Evolutionary conservation across 106 monocot species (phyloP).

Genomic region (Platanthera zijinensis): DNA sequence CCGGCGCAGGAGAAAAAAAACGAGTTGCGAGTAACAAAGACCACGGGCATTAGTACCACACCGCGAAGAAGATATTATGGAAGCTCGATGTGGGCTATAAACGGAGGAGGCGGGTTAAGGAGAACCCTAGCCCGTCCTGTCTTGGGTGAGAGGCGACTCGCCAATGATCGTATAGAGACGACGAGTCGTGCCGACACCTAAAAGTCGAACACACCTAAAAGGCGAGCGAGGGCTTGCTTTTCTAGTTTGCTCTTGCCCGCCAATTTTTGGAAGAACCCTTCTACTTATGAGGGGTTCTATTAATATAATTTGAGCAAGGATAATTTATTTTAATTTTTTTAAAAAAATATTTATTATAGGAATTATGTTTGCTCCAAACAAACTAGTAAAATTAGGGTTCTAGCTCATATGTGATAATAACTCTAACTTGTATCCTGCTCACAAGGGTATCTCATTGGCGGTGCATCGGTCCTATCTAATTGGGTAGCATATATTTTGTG

Average conservation of each 20-base stretch:
- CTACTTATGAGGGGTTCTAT: background rate
- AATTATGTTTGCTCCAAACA: too few relatives aligned
- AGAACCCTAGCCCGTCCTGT: conserved; percentile 39
- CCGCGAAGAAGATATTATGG: background rate
- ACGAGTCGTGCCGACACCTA: conserved; percentile 74
- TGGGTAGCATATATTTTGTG: too few relatives aligned
- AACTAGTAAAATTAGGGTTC: too few relatives aligned
- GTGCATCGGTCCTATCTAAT: too few relatives aligned
- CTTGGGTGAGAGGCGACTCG: conserved; percentile 68
- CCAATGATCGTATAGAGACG: conserved; percentile 83
- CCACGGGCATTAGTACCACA: background rate
- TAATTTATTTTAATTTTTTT: too few relatives aligned
- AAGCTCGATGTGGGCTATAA: background rate
- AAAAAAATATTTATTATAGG: too few relatives aligned
- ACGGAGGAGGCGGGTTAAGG: background rate
- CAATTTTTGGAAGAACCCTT: conserved; percentile 74
- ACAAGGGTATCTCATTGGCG: too few relatives aligned
- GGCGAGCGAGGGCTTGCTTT: conserved; percentile 45
- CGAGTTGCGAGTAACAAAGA: too few relatives aligned
- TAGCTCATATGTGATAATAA: too few relatives aligned
- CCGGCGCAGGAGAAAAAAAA: too few relatives aligned
- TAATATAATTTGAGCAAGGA: background rate
- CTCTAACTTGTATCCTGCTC: too few relatives aligned
- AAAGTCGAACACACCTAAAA: conserved; percentile 41
- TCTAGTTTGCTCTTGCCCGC: conserved; percentile 41